Percentiles rank a stretch among this genome's conserved stretches.
phyloP scores from a whole-genome alignment of 768 basidiomycete species.

The Mycena chlorophos region DNA sequence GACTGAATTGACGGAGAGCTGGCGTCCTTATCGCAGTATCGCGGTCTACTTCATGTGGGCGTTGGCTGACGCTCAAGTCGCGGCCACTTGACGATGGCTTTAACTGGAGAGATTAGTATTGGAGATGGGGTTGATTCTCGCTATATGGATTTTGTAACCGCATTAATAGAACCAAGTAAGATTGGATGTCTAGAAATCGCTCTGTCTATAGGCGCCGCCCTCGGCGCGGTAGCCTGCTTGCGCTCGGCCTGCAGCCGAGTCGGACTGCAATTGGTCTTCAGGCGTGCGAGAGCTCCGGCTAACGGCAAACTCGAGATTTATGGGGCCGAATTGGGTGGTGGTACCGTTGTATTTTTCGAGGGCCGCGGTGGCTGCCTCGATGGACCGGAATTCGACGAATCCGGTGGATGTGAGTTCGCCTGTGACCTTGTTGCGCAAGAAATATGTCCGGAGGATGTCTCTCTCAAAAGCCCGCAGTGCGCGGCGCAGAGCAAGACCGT shows the following conservation, averaged over 20 bases:
- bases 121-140: no score
- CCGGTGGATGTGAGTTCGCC: slow-evolving; percentile 36
- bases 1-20: slow-evolving; percentile 70
- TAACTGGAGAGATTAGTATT: neutral
- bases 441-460: slow-evolving; percentile 15
- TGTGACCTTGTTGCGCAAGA: slow-evolving; percentile 33
- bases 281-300: neutral
- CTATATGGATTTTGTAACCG: no score
- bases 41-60: slow-evolving; percentile 92
- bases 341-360: slow-evolving; percentile 43
- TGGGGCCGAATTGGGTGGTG: slow-evolving; percentile 35
- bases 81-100: neutral
- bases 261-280: neutral
- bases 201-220: neutral
- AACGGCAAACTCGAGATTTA: slow-evolving; percentile 44
- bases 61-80: slow-evolving; percentile 45
- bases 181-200: neutral
- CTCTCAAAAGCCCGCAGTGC: slow-evolving; percentile 27
- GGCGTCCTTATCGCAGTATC: slow-evolving; percentile 82
- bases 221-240: neutral
- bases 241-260: neutral
- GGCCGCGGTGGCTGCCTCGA: slow-evolving; percentile 49
- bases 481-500: slow-evolving; percentile 27
- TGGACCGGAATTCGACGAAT: slow-evolving; percentile 54
- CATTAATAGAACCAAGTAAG: no score